Conservation (phyloP, 1,284 basidiomycete species). For the Kalmanozyma brasiliensis region DNA sequence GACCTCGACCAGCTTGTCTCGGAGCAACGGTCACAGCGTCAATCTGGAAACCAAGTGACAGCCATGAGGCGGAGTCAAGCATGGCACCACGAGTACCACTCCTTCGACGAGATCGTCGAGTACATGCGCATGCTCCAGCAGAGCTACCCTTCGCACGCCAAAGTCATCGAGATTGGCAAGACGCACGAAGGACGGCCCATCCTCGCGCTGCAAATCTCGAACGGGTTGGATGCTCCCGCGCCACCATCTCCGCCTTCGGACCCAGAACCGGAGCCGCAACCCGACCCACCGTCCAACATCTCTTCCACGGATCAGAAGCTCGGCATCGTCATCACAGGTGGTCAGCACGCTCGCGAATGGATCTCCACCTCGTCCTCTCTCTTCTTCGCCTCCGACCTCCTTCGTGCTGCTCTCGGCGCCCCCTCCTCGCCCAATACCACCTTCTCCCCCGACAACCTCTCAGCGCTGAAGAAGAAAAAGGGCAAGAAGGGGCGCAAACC, state of each 20-base stretch:
- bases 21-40: neutral
- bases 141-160: conserved; percentile 24
- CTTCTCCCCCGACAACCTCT: conserved; percentile 1
- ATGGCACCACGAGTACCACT: conserved; percentile 38
- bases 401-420: conserved; percentile 15
- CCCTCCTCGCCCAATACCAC: conserved; percentile 2
- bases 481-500: conserved; percentile 11
- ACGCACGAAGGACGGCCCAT: conserved; percentile 45
- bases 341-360: conserved; percentile 72
- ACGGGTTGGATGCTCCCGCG: neutral
- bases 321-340: conserved; percentile 40
- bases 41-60: too few relatives aligned
- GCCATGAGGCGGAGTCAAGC: neutral
- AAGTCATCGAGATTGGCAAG: conserved; percentile 23
- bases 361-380: conserved; percentile 79
- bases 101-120: conserved; percentile 27
- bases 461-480: conserved; percentile 1
- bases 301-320: conserved; percentile 2
- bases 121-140: conserved; percentile 20
- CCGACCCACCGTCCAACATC: conserved; percentile 12
- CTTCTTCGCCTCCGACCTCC: conserved; percentile 71
- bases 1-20: conserved; percentile 17
- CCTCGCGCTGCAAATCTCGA: conserved; percentile 22
- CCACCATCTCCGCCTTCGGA: conserved; percentile 1
- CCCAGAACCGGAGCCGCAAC: conserved; percentile 13